These are phyloP conservation scores for Myxozyma lipomycoides DNA, from an alignment of 805 yeast species.

Conservation along the genomic window DNA sequence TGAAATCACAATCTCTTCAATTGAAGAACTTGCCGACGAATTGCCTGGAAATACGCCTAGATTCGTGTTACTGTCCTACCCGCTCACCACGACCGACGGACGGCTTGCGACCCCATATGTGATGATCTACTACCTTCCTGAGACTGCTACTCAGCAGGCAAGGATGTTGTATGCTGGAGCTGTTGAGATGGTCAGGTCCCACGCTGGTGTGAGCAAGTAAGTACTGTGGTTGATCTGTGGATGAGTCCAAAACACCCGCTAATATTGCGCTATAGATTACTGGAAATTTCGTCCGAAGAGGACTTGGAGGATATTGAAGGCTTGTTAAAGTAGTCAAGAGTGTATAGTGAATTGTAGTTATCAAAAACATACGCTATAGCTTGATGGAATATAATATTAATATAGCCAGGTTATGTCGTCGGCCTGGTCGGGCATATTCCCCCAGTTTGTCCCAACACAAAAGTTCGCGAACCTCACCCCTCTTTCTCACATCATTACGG, in stretches of 20 bases:
- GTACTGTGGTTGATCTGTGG: slow-evolving; percentile 26
- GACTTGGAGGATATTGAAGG: slow-evolving; percentile 60
- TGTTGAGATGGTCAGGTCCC: slow-evolving; percentile 69
- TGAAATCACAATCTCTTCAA: slow-evolving; percentile 31
- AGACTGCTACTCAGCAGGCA: slow-evolving; percentile 73
- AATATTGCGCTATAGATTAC: slow-evolving; percentile 40
- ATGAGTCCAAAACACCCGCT: not conserved
- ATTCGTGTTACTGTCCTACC: slow-evolving; percentile 71
- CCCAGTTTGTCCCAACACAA: too few species aligned
- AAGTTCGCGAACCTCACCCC: too few species aligned
- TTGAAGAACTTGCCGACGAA: slow-evolving; percentile 67
- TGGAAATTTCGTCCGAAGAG: slow-evolving; percentile 63
- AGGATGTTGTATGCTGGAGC: slow-evolving; percentile 93
- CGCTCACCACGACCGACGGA: slow-evolving; percentile 65
- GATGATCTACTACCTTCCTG: slow-evolving; percentile 82
- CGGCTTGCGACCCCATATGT: slow-evolving; percentile 70
- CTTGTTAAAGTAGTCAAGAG: not conserved
- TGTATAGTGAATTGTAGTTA: not conserved
- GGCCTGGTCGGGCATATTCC: too few species aligned
- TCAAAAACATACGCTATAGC: too few species aligned
- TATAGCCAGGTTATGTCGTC: too few species aligned
- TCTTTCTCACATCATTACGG: too few species aligned
- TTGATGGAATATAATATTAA: too few species aligned
- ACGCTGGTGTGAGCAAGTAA: slow-evolving; percentile 66
- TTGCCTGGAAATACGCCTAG: slow-evolving; percentile 81